These are phyloP conservation scores for Arachis monticola DNA, from an alignment of 331 rosid genomes.

Conservation along the genomic window DNA sequence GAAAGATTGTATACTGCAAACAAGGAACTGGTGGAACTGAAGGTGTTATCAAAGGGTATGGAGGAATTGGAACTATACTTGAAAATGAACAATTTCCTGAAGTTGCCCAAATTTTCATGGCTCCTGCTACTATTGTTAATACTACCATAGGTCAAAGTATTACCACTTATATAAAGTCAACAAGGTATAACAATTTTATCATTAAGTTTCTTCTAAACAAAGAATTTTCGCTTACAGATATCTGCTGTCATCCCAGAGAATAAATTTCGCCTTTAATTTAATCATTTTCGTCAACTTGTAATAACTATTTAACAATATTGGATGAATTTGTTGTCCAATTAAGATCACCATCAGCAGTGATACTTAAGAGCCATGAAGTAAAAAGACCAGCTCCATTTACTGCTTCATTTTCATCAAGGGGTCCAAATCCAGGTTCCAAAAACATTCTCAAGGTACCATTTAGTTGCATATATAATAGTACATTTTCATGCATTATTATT, in stretches of 20 bases:
- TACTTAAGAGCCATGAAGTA: conserved; percentile 56
- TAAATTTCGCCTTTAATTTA: no score
- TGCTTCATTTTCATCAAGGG: conserved; percentile 89
- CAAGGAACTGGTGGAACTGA: conserved; percentile 59
- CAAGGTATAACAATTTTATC: conserved; percentile 51
- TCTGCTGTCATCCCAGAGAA: no score
- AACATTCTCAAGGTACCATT: conserved; percentile 71
- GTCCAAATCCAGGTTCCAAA: conserved; percentile 73
- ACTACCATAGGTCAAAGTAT: conserved; percentile 50
- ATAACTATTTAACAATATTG: no score
- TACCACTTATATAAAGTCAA: conserved; percentile 54
- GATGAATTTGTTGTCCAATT: conserved; percentile 29
- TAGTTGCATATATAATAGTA: not conserved
- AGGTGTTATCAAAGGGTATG: conserved; percentile 58
- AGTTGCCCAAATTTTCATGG: conserved; percentile 71
- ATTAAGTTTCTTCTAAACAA: not conserved
- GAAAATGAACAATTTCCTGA: conserved; percentile 58
- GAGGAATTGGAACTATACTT: conserved; percentile 70
- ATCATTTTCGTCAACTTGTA: no score
- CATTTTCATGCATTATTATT: not conserved
- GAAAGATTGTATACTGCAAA: conserved; percentile 66
- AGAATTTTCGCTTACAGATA: not conserved
- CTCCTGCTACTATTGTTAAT: conserved; percentile 74
- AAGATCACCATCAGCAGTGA: conserved; percentile 78
- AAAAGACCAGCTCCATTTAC: conserved; percentile 63